These are phyloP conservation scores for Paxillus rubicundulus DNA, from an alignment of 768 basidiomycete genomes.

Conservation along the genomic window DNA sequence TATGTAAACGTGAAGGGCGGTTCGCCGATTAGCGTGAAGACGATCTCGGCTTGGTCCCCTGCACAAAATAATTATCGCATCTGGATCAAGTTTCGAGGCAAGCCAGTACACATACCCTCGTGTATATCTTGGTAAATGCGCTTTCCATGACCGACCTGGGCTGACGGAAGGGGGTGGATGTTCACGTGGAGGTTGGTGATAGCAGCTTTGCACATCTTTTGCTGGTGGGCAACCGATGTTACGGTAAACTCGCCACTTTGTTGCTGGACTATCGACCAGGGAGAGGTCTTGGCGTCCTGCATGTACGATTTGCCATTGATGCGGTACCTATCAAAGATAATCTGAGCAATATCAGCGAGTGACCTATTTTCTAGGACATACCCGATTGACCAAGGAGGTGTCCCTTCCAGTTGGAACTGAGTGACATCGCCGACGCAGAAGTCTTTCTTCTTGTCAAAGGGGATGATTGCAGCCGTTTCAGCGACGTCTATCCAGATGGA, in stretches of 20 bases:
- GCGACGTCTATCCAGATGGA: slow-evolving; percentile 90
- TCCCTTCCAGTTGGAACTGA: slow-evolving; percentile 92
- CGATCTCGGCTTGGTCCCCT: slow-evolving; percentile 93
- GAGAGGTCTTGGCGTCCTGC: slow-evolving; percentile 74
- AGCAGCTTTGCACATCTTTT: slow-evolving; percentile 85
- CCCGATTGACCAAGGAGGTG: slow-evolving; percentile 90
- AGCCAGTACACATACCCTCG: slow-evolving; percentile 54
- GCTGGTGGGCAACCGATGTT: slow-evolving; percentile 86
- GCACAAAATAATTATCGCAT: slow-evolving; percentile 3
- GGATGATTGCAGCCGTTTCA: slow-evolving; percentile 90
- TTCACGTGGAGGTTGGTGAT: slow-evolving; percentile 71
- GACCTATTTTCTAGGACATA: slow-evolving; percentile 32
- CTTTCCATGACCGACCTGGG: slow-evolving; percentile 85
- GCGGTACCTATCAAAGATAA: slow-evolving; percentile 56
- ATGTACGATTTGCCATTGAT: slow-evolving; percentile 72
- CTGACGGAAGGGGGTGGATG: slow-evolving; percentile 84
- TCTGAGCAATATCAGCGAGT: slow-evolving; percentile 3
- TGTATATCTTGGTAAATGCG: slow-evolving; percentile 81
- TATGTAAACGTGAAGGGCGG: slow-evolving; percentile 97
- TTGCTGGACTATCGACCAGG: slow-evolving; percentile 83
- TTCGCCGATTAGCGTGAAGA: slow-evolving; percentile 85
- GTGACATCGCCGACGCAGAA: slow-evolving; percentile 88
- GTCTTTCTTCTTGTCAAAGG: slow-evolving; percentile 74
- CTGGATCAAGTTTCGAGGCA: neutral
- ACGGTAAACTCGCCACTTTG: slow-evolving; percentile 83